phyloP scores from a whole-genome alignment of 345 rosid genomes.

The Pugionium cornutum region DNA sequence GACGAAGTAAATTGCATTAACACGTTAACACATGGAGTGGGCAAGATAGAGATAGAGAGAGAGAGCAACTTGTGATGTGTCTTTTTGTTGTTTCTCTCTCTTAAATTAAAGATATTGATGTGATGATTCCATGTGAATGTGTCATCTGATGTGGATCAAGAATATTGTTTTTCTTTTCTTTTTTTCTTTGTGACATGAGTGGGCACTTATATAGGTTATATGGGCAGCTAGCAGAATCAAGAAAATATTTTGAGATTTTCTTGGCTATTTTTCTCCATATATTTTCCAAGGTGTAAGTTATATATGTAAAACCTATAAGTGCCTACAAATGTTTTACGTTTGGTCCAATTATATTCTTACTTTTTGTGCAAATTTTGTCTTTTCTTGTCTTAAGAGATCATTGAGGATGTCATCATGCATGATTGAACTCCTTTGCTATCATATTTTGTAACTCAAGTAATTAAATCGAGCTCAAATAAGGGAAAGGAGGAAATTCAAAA shows the following conservation, averaged over 20 bases:
- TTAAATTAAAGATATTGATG: constrained; percentile 39
- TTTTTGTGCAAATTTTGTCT: constrained; percentile 39
- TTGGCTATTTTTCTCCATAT: constrained; percentile 33
- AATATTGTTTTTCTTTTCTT: constrained; percentile 22
- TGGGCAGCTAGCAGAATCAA: constrained; percentile 39
- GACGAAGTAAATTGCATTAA: constrained; percentile 33
- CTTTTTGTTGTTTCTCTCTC: constrained; percentile 42
- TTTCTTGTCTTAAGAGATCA: constrained; percentile 33
- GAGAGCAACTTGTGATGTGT: constrained; percentile 42
- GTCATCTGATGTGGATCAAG: constrained; percentile 41
- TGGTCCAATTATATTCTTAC: constrained; percentile 38
- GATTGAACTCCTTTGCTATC: constrained; percentile 27
- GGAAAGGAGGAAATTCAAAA: neutral
- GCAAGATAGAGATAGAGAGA: constrained; percentile 1
- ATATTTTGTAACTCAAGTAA: constrained; percentile 28
- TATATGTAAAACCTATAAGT: constrained; percentile 26
- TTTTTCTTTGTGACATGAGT: constrained; percentile 27
- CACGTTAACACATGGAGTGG: constrained; percentile 39
- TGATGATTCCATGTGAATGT: constrained; percentile 43
- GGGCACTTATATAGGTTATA: constrained; percentile 39
- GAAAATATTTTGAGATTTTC: constrained; percentile 38
- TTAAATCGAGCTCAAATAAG: neutral
- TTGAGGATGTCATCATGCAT: constrained; percentile 36
- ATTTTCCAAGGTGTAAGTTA: constrained; percentile 3
- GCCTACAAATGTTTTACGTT: constrained; percentile 35